These are phyloP conservation scores for Ustilago tritici DNA, from an alignment of 1,284 basidiomycete genomes.

Conservation along the genomic window DNA sequence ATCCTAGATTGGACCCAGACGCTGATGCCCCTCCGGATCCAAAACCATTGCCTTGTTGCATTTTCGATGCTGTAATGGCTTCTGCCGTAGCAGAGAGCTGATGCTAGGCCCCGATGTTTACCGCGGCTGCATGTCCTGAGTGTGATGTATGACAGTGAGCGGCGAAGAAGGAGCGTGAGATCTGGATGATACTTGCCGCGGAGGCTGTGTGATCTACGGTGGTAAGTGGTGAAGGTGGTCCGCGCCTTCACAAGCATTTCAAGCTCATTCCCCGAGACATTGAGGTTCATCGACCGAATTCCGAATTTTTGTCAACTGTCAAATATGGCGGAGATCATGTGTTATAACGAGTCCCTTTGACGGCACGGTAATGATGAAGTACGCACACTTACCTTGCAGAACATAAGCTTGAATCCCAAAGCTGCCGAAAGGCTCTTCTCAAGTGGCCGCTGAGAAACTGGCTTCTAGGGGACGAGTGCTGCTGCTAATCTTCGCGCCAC, in stretches of 20 bases:
- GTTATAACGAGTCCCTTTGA: too few species aligned
- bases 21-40: slow-evolving; percentile 1
- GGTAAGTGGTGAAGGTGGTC: neutral
- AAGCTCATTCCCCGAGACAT: slow-evolving; percentile 9
- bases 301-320: slow-evolving; percentile 24
- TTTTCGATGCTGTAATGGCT: neutral
- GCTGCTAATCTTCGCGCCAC: too few species aligned
- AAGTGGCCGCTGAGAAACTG: too few species aligned
- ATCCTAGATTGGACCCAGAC: slow-evolving; percentile 3
- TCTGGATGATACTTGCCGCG: neutral
- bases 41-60: slow-evolving; percentile 26
- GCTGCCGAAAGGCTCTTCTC: too few species aligned
- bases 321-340: slow-evolving; percentile 4
- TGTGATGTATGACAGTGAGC: neutral
- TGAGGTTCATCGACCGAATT: slow-evolving; percentile 12
- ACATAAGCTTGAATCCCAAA: too few species aligned
- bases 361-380: too few species aligned
- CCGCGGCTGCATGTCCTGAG: neutral
- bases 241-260: neutral
- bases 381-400: too few species aligned
- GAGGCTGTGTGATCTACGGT: neutral
- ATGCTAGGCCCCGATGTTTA: neutral
- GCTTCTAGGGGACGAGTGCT: too few species aligned
- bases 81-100: slow-evolving; percentile 6
- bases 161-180: neutral